Evolutionary conservation across 768 basidiomycete species (phyloP).

Genomic region (Strobilomyces echinocephalus): DNA sequence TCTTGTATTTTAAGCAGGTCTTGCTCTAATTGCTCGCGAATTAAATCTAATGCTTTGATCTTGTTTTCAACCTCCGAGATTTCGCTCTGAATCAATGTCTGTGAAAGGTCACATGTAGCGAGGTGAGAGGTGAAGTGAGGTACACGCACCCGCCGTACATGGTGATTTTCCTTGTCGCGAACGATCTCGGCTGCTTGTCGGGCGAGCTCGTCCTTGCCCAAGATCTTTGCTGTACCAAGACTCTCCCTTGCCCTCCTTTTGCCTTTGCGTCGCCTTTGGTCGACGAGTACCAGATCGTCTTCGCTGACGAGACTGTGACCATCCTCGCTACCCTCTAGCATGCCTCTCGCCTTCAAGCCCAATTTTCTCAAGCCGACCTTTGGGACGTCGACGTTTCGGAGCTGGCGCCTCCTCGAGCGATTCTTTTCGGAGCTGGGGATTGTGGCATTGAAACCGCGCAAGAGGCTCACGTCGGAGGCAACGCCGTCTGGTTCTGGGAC

Average conservation of each 20-base stretch:
- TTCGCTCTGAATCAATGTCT: conserved; percentile 85
- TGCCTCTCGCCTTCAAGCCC: conserved; percentile 72
- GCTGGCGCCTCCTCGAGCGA: conserved; percentile 69
- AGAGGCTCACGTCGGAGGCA: conserved; percentile 69
- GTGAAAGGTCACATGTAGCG: conserved; percentile 9
- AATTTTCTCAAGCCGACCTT: conserved; percentile 74
- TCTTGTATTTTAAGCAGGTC: conserved; percentile 86
- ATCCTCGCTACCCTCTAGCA: conserved; percentile 54
- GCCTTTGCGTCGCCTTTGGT: conserved; percentile 30
- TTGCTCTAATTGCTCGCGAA: conserved; percentile 74
- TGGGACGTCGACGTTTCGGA: conserved; percentile 74
- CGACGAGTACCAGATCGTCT: conserved; percentile 67
- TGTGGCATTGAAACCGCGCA: conserved; percentile 92
- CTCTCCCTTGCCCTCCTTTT: conserved; percentile 58
- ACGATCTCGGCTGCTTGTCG: conserved; percentile 83
- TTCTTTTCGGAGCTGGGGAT: conserved; percentile 85
- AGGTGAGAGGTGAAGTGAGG: conserved; percentile 3
- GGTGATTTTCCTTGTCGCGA: conserved; percentile 88
- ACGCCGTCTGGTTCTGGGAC: conserved; percentile 72
- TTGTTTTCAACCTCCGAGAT: conserved; percentile 86
- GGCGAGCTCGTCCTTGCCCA: conserved; percentile 80
- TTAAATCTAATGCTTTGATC: conserved; percentile 78
- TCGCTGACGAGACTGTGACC: conserved; percentile 65
- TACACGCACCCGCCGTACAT: conserved; percentile 68
- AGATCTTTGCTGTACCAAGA: conserved; percentile 59